Evolutionary conservation across 352 stramenopile genomes (phyloP), one percentile per base, ranked within the genome.

Genomic region (Pythium periplocum): DNA sequence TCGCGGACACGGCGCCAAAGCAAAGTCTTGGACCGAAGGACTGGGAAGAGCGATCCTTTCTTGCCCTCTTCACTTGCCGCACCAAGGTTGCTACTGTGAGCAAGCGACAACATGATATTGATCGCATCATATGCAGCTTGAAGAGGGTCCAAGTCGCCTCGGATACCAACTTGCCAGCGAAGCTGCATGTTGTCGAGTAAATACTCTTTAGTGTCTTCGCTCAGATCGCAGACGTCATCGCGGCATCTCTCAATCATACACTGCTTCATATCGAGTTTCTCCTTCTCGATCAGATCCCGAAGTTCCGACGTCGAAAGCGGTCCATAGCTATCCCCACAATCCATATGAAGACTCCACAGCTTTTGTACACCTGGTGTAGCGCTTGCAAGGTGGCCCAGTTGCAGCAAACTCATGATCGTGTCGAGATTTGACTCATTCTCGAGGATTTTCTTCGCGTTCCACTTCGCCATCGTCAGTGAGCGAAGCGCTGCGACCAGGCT

Each of bases 131-230:
- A 69, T 5, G 84, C 82, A 4, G 83, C 57, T 52, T 90, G 78
- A 10, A 83, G 66, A 8, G 68, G 55, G 31, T 75, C 53, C 2
- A 91, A 48, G 7, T 45, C 51, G 4, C 79, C 75, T 9, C 73
- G 62, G 51, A 93, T 78, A 0, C 60, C 75, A 7, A 92, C 52
- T 62, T 95, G 78, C 84, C 84, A 95, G 4, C 83, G 79, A 11
- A 95, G 61, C 55, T 95, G 84, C 31, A 74, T 55, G 6, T 83
- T 83, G n/a, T 88, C 68, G 59, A 87, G 74, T 40, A 90, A 36
- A 26, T 26, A 57, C 9, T 48, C 17, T 30, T 44, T 17, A 4
- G 17, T 26, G 17, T 26, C 17, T 26, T 26, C 17, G 17, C 17
- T 26, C 45, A 9, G n/a, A 48, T 42, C 48, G 30, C 54, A 62